Base-by-base conservation (phyloP, 805 yeast genomes). In the Torulaspora microellipsoides region DNA sequence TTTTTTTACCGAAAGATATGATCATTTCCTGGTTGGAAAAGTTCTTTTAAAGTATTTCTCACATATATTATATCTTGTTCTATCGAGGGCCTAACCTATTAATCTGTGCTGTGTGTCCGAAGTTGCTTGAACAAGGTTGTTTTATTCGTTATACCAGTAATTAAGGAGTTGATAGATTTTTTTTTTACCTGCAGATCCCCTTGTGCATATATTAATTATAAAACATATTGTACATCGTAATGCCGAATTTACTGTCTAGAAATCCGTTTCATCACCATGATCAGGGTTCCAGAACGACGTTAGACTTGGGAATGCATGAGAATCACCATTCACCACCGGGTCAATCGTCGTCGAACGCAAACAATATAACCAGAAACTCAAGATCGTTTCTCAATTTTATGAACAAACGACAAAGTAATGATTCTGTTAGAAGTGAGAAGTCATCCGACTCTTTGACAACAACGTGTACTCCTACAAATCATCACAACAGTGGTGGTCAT, bases 341-440 rank as follows among this genome's bases (percentile, higher is more conserved):
- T 10, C 15, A 15, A 17, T 14, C 31, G n/a, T 15, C 27, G 25
- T 49, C 52, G 7, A 48, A 52, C 3, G 38, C 52, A 11, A 37
- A 33, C 8, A 29, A 29, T 11, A 17, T 52, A 27, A 47, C 51
- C 13, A 54, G 58, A 32, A 49, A 48, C 25, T 57, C 63, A 8
- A 58, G 58, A 40, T 59, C 65, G 13, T 59, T 62, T 43, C 42
- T 62, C 37, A 58, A 54, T 35, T 62, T 62, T 33, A 56, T 60
- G 48, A 56, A 55, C 44, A 53, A 59, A 43, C 58, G 61, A 33
- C 63, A 57, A 31, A 57, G 63, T 35, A 52, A 54, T 36, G 66
- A 62, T 25, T 60, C 65, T 1, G 41, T 59, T 12, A 58, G 56
- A 48, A 59, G 65, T 41, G 65, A 60, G 13, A 53, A 53, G 32